Base-by-base conservation (phyloP, 805 yeast genomes). In the fission yeast (Schizosaccharomyces pombe) region DNA sequence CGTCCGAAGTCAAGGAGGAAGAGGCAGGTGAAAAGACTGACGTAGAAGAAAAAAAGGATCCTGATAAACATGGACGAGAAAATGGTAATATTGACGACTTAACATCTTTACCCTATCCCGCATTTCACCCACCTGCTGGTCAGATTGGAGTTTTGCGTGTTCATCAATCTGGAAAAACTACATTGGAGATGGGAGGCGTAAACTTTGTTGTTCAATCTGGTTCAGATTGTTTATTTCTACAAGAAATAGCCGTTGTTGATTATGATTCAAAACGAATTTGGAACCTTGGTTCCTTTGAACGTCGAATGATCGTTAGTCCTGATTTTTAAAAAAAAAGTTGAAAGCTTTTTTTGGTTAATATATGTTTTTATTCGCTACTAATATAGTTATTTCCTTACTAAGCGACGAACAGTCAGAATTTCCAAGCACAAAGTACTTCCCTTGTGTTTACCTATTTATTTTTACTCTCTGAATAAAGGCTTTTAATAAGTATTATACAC, bases 101-200 rank as follows among this genome's bases (percentile, higher is more conserved):
- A 12, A 26, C 28, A 22, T 19, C 49, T 26, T 26, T 43, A 26
- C 49, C 49, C 4, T 11, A 16, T 26, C 28, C 33, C 14, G 34
- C 34, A 11, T 49, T 29, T 32, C 33, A 19, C 5, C 53, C 53
- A 12, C 53, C 53, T 32, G 39, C 53, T 32, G 53, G 53, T n/a
- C 53, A 30, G 22, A 24, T 32, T 9, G 53, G 53, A n/a, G 26
- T 19, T 5, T 16, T 49, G 39, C 33, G 33, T 16, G 39, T 49
- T 30, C 53, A 49, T 26, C 34, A 32, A 5, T 49, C 53, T 11
- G 53, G 53, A 30, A 30, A 32, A n/a, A 49, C 53, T 16, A 26
- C 24, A 2, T n/a, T 49, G 39, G 34, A 30, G 11, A 30, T 30
- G 32, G 53, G 34, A 6, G 39, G 39, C 16, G 31, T 29, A 16